Evolutionary conservation across 192 early-diverging fungal genomes (phyloP), one percentile per base, ranked within the genome.

Genomic region (Coemansia sp.): DNA sequence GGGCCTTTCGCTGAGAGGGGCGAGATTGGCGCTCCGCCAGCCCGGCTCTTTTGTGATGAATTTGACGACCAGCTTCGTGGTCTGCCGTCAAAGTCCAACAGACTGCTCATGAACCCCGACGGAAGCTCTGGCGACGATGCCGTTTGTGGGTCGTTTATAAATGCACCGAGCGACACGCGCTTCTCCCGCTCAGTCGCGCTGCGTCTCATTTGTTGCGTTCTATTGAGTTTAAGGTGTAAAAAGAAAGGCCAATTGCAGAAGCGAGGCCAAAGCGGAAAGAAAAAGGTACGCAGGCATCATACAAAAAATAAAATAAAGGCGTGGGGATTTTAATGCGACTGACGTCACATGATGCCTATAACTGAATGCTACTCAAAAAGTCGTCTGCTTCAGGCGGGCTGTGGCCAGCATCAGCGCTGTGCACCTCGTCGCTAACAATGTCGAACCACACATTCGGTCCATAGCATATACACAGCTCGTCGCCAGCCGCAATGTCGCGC

Each of bases 391-490:
- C 52, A 3, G 52, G 25, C 8, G 52, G 52, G 52, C 24, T 54
- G 24, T 24, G 9, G 50, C 9, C 23, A 5, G 24, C 52, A n/a
- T 12, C 25, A n/a, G 28, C n/a, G 20, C 17, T 1, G 12, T 4
- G 28, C 24, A 5, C 52, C 14, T 14, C 14, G 12, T 61, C 55
- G 26, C 74, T 73, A 52, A 79, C 76, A 14, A 82, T 69, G 15
- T 85, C 85, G 58, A 88, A 88, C 87, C 87, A 88, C 8, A 88
- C 69, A 55, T 86, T 76, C 14, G 71, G 73, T 3, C 87, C 87
- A 69, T 88, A 88, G 9, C 83, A 86, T 24, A 88, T 88, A 55
- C 87, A 87, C 24, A 88, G 74, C 55, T 88, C 87, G 53, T 88
- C 85, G 7, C 74, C 82, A 6, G 73, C 38, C 2, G 55, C 56